Conservation (phyloP, 1,284 basidiomycete species). For the Spongispora temasekensis region DNA sequence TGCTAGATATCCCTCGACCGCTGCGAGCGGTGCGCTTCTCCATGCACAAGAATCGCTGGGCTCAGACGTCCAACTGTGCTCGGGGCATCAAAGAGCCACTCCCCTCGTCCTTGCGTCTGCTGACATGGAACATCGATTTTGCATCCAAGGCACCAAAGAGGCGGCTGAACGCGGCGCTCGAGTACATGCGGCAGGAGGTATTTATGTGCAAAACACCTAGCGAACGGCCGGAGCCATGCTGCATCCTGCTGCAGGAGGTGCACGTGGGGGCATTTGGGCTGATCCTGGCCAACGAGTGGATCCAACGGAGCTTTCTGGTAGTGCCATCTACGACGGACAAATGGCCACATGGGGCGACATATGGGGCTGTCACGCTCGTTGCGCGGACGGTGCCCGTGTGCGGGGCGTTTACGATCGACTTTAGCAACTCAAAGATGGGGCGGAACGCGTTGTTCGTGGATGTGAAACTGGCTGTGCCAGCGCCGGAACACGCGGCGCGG, state of each 20-base stretch:
- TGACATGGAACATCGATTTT: slow-evolving; percentile 73
- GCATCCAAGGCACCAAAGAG: slow-evolving; percentile 35
- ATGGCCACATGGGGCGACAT: slow-evolving; percentile 50
- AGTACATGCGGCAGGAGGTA: slow-evolving; percentile 52
- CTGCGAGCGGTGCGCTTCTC: slow-evolving; percentile 37
- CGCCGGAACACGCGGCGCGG: slow-evolving; percentile 24
- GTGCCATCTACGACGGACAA: slow-evolving; percentile 51
- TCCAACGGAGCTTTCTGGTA: slow-evolving; percentile 57
- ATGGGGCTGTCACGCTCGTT: slow-evolving; percentile 68
- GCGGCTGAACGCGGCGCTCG: slow-evolving; percentile 50
- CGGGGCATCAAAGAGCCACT: slow-evolving; percentile 36
- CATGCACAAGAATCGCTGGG: slow-evolving; percentile 33
- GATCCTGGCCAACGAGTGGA: slow-evolving; percentile 59
- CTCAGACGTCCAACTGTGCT: slow-evolving; percentile 37
- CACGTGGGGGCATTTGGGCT: slow-evolving; percentile 42
- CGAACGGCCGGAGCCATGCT: slow-evolving; percentile 53
- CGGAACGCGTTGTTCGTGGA: slow-evolving; percentile 61
- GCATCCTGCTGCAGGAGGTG: slow-evolving; percentile 70
- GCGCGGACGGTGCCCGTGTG: slow-evolving; percentile 53
- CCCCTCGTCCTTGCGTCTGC: slow-evolving; percentile 47
- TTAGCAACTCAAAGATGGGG: slow-evolving; percentile 48
- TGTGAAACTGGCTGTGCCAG: slow-evolving; percentile 45
- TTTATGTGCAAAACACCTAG: slow-evolving; percentile 41
- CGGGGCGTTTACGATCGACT: slow-evolving; percentile 48
- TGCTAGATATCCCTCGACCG: slow-evolving; percentile 31